Percentiles rank a stretch among this genome's conserved stretches.
These are phyloP conservation scores for Centella asiatica DNA, from an alignment of 129 eudicot genomes.

Conservation along the genomic window DNA sequence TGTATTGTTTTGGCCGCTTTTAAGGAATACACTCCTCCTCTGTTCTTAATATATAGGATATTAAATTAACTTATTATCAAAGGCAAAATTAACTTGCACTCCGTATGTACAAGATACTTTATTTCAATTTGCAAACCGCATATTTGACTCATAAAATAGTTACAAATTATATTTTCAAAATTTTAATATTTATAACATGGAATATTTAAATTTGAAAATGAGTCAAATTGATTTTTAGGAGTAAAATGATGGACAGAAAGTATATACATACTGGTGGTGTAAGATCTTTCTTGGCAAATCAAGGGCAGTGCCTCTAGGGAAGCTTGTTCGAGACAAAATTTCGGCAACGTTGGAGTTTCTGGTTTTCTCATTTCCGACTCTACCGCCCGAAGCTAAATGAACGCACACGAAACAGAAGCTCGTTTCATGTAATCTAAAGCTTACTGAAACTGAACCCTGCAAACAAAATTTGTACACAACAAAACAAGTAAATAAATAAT, in stretches of 20 bases:
- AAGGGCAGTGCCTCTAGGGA: constrained; percentile 37
- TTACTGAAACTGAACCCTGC: constrained; percentile 67
- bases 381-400: constrained; percentile 76
- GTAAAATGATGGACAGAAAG: too few relatives aligned
- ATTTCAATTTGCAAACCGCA: too few relatives aligned
- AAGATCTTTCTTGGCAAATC: constrained; percentile 57
- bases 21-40: neutral
- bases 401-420: constrained; percentile 76
- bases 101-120: too few relatives aligned
- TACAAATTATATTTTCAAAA: too few relatives aligned
- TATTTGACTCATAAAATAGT: too few relatives aligned
- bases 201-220: too few relatives aligned
- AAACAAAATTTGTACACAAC: neutral
- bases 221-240: too few relatives aligned
- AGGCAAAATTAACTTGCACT: too few relatives aligned
- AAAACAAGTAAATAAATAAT: too few relatives aligned
- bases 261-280: constrained; percentile 71
- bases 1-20: constrained; percentile 11
- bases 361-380: constrained; percentile 48
- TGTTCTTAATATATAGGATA: too few relatives aligned
- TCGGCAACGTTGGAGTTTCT: constrained; percentile 52
- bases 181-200: too few relatives aligned
- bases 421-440: constrained; percentile 49
- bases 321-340: constrained; percentile 53
- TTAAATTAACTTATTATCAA: too few relatives aligned